Evolutionary conservation across 2,329 filamentous ascomycete genomes (phyloP).

Genomic region (Leptographium radiaticola): DNA sequence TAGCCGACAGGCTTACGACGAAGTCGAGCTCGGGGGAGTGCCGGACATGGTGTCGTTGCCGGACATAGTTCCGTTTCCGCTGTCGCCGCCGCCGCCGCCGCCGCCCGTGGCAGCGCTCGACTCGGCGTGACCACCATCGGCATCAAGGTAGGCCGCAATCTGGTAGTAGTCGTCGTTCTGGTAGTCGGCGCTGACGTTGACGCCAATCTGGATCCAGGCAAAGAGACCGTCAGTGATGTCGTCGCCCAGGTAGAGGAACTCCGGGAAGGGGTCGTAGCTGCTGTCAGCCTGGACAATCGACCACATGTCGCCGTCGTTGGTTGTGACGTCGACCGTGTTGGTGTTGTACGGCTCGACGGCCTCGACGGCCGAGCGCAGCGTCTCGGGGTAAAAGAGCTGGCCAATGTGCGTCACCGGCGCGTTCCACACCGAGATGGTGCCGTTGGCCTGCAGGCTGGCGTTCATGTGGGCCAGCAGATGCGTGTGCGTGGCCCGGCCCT

Average conservation of each 20-base stretch:
- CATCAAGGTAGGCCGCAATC: constrained; percentile 8
- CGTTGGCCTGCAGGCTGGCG: constrained; percentile 29
- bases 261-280: constrained; percentile 31
- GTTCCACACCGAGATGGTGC: constrained; percentile 33
- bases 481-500: constrained; percentile 23
- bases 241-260: constrained; percentile 44
- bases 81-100: constrained; percentile 1
- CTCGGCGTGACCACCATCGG: constrained; percentile 1
- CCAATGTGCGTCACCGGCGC: constrained; percentile 38
- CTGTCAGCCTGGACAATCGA: constrained; percentile 28
- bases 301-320: constrained; percentile 28
- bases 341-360: constrained; percentile 27
- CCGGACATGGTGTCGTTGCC: background rate
- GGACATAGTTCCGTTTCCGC: background rate
- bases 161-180: constrained; percentile 36
- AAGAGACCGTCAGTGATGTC: constrained; percentile 33
- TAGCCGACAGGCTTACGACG: no score
- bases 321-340: constrained; percentile 27
- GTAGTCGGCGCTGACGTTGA: constrained; percentile 25
- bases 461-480: constrained; percentile 17
- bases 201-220: constrained; percentile 35
- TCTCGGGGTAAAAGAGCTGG: constrained; percentile 47
- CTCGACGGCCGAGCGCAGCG: constrained; percentile 36
- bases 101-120: constrained; percentile 2
- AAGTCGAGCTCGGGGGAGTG: background rate